Base-by-base conservation (phyloP, 805 yeast genomes). In the Wickerhamiella alocasiicola region DNA sequence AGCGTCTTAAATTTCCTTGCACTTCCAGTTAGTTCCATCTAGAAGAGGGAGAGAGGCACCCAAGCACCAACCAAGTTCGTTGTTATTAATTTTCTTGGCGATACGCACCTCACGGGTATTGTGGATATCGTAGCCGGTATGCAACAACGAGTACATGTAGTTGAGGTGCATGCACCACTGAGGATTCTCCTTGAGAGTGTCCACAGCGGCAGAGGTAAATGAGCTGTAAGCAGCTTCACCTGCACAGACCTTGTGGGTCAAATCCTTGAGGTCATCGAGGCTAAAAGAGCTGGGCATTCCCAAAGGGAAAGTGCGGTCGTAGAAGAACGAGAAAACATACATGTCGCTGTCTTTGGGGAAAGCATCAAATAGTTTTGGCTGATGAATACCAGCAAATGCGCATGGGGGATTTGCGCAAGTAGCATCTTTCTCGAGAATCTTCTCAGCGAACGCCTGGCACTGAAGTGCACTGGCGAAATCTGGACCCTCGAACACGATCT, bases 61-160 rank as follows among this genome's bases (percentile, higher is more conserved):
- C 43, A 91, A 68, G 67, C 97, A 91, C 99, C 99, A 91, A 25
- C 98, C 99, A 39, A 91, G 70, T 64, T 91, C 98, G 54, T 83
- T 85, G 55, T 76, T 75, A 39, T 76, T 80, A 52, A 91, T 83
- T 57, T 75, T 85, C 66, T 84, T 77, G 6, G 96, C 97, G 5
- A 95, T 91, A 60, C 74, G 81, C 51, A 91, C 74, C 62, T 88
- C 96, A 59, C 97, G 76, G 49, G 71, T 67, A 44, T 82, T 70
- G 46, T 96, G 95, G 49, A 91, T 84, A 52, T 88, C 96, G 62
- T 91, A 91, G 32, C 99, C 99, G n/a, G 87, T 79, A 61, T 87
- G 95, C 49, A 91, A 67, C 59, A 91, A 64, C 2, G 96, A 77
- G 11, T 81, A 77, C 72, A 88, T 87, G 71, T 82, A 91, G 9